Evolutionary conservation across 805 yeast species (phyloP).

Genomic region (Aciculoconidium aculeatum): DNA sequence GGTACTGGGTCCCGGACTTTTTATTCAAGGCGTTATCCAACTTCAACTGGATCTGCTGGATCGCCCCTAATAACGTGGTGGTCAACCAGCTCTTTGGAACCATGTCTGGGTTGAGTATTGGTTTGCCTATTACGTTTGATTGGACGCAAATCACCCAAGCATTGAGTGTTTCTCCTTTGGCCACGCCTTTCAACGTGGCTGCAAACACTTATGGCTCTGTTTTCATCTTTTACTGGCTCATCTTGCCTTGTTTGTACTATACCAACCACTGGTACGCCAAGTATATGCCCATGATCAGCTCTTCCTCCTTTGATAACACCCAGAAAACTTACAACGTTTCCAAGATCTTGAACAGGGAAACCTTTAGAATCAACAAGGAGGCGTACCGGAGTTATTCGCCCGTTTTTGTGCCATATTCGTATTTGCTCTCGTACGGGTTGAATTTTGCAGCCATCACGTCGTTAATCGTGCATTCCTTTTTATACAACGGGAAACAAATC

Average conservation of each 20-base stretch:
- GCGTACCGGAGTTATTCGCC: slow-evolving; percentile 15
- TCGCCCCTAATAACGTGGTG: slow-evolving; percentile 16
- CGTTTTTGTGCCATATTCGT: slow-evolving; percentile 15
- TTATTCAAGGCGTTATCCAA: slow-evolving; percentile 18
- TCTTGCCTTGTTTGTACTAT: slow-evolving; percentile 14
- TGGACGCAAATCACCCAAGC: slow-evolving; percentile 22
- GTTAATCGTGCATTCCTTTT: slow-evolving; percentile 13
- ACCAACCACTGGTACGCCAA: slow-evolving; percentile 18
- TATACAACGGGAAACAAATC: slow-evolving; percentile 17
- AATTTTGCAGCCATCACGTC: slow-evolving; percentile 18
- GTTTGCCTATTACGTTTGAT: slow-evolving; percentile 24
- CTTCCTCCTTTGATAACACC: slow-evolving; percentile 15
- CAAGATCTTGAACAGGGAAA: slow-evolving; percentile 12
- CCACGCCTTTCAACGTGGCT: slow-evolving; percentile 13
- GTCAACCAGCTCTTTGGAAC: slow-evolving; percentile 23
- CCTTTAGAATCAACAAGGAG: slow-evolving; percentile 11
- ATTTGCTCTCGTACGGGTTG: slow-evolving; percentile 15
- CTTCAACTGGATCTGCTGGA: slow-evolving; percentile 27
- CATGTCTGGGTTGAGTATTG: slow-evolving; percentile 21
- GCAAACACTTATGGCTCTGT: slow-evolving; percentile 15
- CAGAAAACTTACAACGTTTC: slow-evolving; percentile 14
- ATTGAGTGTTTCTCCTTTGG: slow-evolving; percentile 14
- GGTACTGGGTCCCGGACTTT: slow-evolving; percentile 18
- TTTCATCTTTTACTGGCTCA: slow-evolving; percentile 12
- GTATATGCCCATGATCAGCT: slow-evolving; percentile 17